Percentiles rank a stretch among this genome's conserved stretches.
Evolutionary conservation across 352 stramenopile genomes (phyloP).

Genomic region (Discostella stelligera): DNA sequence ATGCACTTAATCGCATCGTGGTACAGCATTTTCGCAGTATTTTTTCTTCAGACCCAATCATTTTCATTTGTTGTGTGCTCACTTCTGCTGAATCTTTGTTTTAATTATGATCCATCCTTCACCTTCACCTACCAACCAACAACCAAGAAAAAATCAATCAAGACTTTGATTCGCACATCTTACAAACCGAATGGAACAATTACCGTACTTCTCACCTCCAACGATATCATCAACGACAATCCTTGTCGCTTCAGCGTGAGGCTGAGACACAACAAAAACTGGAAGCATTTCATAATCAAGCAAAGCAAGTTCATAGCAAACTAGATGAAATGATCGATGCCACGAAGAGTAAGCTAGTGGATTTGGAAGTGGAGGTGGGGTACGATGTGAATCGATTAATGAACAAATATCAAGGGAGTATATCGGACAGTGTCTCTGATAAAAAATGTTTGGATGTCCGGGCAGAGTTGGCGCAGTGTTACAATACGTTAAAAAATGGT

Average conservation of each 20-base stretch:
- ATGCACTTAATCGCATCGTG: no score
- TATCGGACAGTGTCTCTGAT: not conserved
- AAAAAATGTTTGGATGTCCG: constrained; percentile 35
- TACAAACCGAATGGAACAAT: constrained; percentile 39
- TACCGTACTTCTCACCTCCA: constrained; percentile 29
- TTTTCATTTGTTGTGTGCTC: not conserved
- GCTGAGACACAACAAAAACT: constrained; percentile 25
- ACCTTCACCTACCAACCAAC: not conserved
- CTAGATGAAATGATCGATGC: constrained; percentile 32
- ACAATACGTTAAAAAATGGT: constrained; percentile 32
- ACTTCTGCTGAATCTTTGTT: not conserved
- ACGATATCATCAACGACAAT: constrained; percentile 28
- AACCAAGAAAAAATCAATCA: constrained; percentile 38
- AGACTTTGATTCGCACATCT: constrained; percentile 41
- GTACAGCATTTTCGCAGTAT: no score
- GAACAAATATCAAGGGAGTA: constrained; percentile 28
- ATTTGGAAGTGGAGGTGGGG: constrained; percentile 21
- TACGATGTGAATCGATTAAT: constrained; percentile 36
- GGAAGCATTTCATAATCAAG: constrained; percentile 21
- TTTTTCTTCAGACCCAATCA: not conserved
- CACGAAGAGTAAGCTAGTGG: constrained; percentile 21
- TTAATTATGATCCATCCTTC: not conserved
- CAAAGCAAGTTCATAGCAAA: constrained; percentile 28
- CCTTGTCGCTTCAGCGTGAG: not conserved
- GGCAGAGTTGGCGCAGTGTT: constrained; percentile 35